Evolutionary conservation across 2,329 filamentous ascomycete species (phyloP).

Genomic region (Aspergillus sclerotialis): DNA sequence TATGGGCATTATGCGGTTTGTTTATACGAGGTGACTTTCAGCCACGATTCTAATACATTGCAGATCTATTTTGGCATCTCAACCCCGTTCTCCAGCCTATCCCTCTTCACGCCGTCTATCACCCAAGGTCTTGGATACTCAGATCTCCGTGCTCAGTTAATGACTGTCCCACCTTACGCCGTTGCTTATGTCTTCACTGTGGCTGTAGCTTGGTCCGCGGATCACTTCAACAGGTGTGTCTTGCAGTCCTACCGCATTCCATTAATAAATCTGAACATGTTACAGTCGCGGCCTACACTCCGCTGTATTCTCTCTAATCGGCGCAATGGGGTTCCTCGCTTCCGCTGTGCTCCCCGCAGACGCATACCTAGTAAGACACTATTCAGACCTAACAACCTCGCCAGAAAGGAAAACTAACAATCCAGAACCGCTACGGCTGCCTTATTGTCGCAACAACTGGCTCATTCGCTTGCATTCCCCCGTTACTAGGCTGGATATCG

Average conservation of each 20-base stretch:
- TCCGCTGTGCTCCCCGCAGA: conserved; percentile 57
- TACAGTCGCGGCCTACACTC: conserved; percentile 44
- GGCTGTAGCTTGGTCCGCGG: conserved; percentile 53
- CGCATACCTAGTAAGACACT: conserved; percentile 41
- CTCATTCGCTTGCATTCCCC: conserved; percentile 62
- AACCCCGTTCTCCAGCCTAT: conserved; percentile 53
- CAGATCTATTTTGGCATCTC: conserved; percentile 47
- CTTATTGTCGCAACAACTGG: conserved; percentile 62
- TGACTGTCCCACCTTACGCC: conserved; percentile 61
- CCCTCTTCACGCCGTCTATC: conserved; percentile 58
- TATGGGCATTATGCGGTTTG: conserved; percentile 47
- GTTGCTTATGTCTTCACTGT: conserved; percentile 51
- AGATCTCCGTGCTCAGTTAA: conserved; percentile 56
- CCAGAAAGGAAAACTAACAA: not conserved
- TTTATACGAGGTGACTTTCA: too few species aligned
- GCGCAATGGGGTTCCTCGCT: conserved; percentile 52
- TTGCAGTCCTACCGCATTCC: not conserved
- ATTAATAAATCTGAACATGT: conserved; percentile 22
- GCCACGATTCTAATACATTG: conserved; percentile 8
- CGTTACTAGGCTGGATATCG: conserved; percentile 63
- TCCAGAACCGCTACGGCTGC: conserved; percentile 56
- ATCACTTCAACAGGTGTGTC: conserved; percentile 42
- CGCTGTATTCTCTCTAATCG: conserved; percentile 43
- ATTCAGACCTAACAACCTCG: not conserved
- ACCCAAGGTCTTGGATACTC: conserved; percentile 51